Conservation (phyloP, 2,329 filamentous ascomycete genomes). For the Leptodontidium sp. region DNA sequence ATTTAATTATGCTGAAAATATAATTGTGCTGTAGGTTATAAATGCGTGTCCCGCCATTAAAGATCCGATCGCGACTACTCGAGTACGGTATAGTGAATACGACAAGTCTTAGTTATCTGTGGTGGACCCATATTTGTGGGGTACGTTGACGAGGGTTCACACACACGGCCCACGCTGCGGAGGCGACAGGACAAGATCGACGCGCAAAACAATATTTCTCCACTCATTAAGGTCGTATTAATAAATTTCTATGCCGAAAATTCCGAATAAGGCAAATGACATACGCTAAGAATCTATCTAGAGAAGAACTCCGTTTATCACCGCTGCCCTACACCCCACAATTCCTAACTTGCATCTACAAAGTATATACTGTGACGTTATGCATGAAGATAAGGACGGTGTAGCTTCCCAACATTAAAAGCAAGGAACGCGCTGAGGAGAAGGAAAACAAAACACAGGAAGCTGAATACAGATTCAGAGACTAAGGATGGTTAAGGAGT, state of each 20-base stretch:
- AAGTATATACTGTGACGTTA: not conserved
- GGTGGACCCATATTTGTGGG: too few species aligned
- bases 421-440: not conserved
- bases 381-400: not conserved
- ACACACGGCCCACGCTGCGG: too few species aligned
- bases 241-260: not conserved
- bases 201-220: not conserved
- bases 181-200: not conserved
- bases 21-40: too few species aligned
- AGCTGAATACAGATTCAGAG: slow-evolving; percentile 11
- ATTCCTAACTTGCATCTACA: too few species aligned
- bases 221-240: not conserved
- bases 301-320: slow-evolving; percentile 7
- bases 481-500: slow-evolving; percentile 1
- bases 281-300: too few species aligned
- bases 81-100: too few species aligned
- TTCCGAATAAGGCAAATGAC: not conserved
- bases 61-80: not conserved
- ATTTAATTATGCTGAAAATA: too few species aligned
- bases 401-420: not conserved
- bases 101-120: too few species aligned
- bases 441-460: not conserved
- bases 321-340: not conserved
- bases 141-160: too few species aligned
- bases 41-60: not conserved